phyloP scores from a whole-genome alignment of 139 green algal species.

The Chara braunii region DNA sequence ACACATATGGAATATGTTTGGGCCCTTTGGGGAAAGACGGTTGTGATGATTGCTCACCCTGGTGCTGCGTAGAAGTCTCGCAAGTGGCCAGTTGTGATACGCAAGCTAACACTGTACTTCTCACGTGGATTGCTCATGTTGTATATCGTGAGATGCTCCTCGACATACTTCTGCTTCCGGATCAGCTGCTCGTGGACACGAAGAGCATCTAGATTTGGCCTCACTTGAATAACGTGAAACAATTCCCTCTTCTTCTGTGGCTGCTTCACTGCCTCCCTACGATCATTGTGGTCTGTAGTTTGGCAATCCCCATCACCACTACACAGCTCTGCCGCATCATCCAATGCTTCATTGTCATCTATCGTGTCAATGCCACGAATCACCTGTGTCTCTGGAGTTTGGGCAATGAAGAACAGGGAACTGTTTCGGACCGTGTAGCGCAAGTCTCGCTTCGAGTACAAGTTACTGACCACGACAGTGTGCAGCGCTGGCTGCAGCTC shows the following conservation, averaged over 20 bases:
- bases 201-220: background rate
- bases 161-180: constrained; percentile 11
- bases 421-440: background rate
- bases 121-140: background rate
- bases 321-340: no score
- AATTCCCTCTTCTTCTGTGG: no score
- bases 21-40: background rate
- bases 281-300: no score
- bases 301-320: no score
- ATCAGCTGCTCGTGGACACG: background rate
- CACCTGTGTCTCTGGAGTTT: background rate
- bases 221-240: background rate
- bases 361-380: background rate
- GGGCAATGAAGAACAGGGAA: background rate
- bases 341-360: background rate
- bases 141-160: constrained; percentile 1
- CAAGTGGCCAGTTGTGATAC: background rate
- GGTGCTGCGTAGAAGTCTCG: constrained; percentile 2
- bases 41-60: constrained; percentile 1
- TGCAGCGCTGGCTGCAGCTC: background rate
- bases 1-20: background rate
- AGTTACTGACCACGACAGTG: background rate
- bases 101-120: background rate
- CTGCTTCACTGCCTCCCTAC: no score
- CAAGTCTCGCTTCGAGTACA: constrained; percentile 2